phyloP scores from a whole-genome alignment of 2,329 filamentous ascomycete species.

The Ceratocystis huliohia region DNA sequence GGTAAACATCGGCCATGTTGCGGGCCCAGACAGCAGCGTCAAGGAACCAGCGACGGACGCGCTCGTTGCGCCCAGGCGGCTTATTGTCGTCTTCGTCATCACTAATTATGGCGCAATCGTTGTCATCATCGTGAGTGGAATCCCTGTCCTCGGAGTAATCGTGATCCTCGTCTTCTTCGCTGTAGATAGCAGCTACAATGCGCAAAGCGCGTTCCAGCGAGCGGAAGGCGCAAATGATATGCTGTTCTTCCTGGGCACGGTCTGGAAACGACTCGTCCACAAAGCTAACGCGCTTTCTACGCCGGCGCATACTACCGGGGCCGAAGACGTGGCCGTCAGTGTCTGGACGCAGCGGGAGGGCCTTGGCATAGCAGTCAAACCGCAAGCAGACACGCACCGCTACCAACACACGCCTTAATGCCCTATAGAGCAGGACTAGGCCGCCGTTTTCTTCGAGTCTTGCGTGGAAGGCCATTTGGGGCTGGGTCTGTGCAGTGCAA shows the following conservation, averaged over 20 bases:
- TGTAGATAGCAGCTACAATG: conserved; percentile 19
- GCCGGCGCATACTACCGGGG: conserved; percentile 20
- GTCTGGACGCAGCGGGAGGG: conserved; percentile 19
- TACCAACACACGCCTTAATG: conserved; percentile 15
- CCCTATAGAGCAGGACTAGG: conserved; percentile 17
- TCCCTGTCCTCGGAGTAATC: background rate
- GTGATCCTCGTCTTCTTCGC: conserved; percentile 12
- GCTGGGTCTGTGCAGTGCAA: conserved; percentile 16
- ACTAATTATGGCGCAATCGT: conserved; percentile 15
- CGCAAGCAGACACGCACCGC: conserved; percentile 15
- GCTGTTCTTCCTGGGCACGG: conserved; percentile 18
- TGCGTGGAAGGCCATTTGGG: conserved; percentile 18
- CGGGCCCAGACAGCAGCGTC: conserved; percentile 17
- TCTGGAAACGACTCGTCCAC: conserved; percentile 18
- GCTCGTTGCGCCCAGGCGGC: conserved; percentile 10
- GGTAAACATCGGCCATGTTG: conserved; percentile 20
- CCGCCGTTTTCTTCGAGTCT: conserved; percentile 19
- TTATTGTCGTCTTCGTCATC: conserved; percentile 16
- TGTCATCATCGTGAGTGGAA: background rate
- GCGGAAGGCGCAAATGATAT: conserved; percentile 18
- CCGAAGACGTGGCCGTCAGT: conserved; percentile 14
- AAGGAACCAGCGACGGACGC: conserved; percentile 17
- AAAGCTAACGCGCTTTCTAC: conserved; percentile 20
- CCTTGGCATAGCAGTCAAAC: conserved; percentile 20
- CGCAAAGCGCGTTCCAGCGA: conserved; percentile 15